Base-by-base conservation (phyloP, 2,329 filamentous ascomycete genomes). In the Didymella glomerata region DNA sequence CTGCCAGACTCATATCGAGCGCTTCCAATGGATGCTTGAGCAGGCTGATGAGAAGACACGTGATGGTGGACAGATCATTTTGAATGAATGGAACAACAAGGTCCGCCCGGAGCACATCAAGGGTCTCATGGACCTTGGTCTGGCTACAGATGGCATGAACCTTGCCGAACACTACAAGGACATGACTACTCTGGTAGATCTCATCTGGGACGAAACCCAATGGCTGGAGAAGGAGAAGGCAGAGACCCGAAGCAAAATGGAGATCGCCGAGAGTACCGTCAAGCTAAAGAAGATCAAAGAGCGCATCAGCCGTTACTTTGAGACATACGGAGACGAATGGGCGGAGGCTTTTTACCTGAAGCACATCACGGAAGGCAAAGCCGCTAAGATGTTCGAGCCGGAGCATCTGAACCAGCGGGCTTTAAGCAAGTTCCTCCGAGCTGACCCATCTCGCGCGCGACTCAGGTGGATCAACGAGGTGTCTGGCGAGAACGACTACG, bases 391-490 rank as follows among this genome's bases (percentile, higher is more conserved):
- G 27, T 83, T 99, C 52, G 84, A 88, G 68, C 68, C 83, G 72
- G 91, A 91, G 59, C 82, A 88, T 25, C 80, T 87, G 55, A 90
- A 93, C 69, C 87, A 88, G 65, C 79, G 85, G 49, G 89, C 88
- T 69, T 85, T 96, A 54, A 96, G 92, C 0, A 83, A 84, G 50
- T 99, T 93, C 69, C 82, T 99, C 47, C 87, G 91, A 41, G 88
- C 86, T 54, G 86, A 88, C 63, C 85, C 88, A 0, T 84, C 88
- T 62, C 87, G 92, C 62, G 88, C 89, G 27, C 92, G 92, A 68
- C 83, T 99, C 44, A 88, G 89, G 48, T 99, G 95, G 95, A 96
- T 99, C 79, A 96, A 99, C 74, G 93, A 98, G 73, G 85, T 98
- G 8, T 83, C 88, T 60, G 84, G 86, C 24, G 91, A 95, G 72